phyloP scores from a whole-genome alignment of 345 rosid species.

The Boechera divaricarpa region DNA sequence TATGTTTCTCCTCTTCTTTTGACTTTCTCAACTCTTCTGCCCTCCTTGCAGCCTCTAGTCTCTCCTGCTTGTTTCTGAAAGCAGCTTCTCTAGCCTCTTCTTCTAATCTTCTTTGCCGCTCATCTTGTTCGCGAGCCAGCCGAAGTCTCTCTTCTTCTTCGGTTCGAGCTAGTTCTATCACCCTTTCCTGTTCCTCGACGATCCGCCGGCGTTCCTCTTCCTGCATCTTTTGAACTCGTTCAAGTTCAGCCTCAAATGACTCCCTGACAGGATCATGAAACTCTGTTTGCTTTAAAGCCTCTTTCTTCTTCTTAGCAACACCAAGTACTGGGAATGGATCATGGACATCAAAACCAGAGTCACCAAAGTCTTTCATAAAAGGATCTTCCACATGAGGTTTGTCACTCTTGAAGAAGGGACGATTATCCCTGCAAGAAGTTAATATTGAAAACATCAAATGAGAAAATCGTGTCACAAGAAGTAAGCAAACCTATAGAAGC shows the following conservation, averaged over 20 bases:
- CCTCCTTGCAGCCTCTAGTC: conserved; percentile 65
- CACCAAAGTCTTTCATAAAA: conserved; percentile 63
- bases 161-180: conserved; percentile 74
- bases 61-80: conserved; percentile 91
- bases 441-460: conserved; percentile 56
- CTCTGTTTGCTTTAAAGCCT: conserved; percentile 67
- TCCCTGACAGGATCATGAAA: conserved; percentile 95
- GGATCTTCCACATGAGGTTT: conserved; percentile 75
- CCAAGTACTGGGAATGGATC: conserved; percentile 81
- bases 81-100: conserved; percentile 91
- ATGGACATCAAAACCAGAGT: conserved; percentile 64
- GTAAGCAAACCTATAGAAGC: conserved; percentile 55
- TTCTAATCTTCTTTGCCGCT: conserved; percentile 69
- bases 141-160: conserved; percentile 91
- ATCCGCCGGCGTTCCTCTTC: conserved; percentile 82
- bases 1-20: conserved; percentile 90
- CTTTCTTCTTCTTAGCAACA: conserved; percentile 84
- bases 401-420: conserved; percentile 61
- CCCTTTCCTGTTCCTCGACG: conserved; percentile 86
- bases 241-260: conserved; percentile 99
- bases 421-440: conserved; percentile 68
- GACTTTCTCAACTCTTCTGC: conserved; percentile 85
- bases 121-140: conserved; percentile 82
- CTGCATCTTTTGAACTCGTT: conserved; percentile 96
- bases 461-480: conserved; percentile 52